Percentiles rank a stretch among this genome's conserved stretches.
phyloP scores from a whole-genome alignment of 2,329 filamentous ascomycete genomes.

The Lecanoromycetidae sp. region DNA sequence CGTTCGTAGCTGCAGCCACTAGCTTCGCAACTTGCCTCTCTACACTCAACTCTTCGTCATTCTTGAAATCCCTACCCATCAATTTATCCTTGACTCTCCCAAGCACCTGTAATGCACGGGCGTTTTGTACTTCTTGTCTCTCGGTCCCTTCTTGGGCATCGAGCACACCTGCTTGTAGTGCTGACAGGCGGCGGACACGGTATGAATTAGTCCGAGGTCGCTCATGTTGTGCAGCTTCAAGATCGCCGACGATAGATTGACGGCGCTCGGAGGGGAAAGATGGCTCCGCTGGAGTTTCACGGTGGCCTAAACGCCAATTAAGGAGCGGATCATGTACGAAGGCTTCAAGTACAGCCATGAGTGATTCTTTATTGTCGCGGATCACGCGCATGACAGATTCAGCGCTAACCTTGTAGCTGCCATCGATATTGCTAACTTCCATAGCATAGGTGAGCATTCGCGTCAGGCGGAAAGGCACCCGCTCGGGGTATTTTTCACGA shows the following conservation, averaged over 20 bases:
- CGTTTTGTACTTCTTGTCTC: slow-evolving; percentile 72
- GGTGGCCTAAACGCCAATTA: slow-evolving; percentile 73
- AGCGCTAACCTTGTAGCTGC: slow-evolving; percentile 94
- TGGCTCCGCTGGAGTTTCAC: slow-evolving; percentile 48
- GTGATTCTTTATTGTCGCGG: slow-evolving; percentile 90
- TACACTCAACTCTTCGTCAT: slow-evolving; percentile 69
- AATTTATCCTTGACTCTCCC: slow-evolving; percentile 90
- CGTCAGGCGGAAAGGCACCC: slow-evolving; percentile 93
- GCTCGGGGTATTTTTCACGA: slow-evolving; percentile 95
- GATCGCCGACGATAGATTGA: slow-evolving; percentile 29
- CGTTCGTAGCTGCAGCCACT: slow-evolving; percentile 85
- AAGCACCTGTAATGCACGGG: slow-evolving; percentile 80
- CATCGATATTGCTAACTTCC: slow-evolving; percentile 99
- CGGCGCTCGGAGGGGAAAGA: slow-evolving; percentile 51
- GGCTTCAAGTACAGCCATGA: slow-evolving; percentile 96
- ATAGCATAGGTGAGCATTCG: slow-evolving; percentile 99
- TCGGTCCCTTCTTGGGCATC: slow-evolving; percentile 22
- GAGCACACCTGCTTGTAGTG: slow-evolving; percentile 10
- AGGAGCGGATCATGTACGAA: slow-evolving; percentile 99
- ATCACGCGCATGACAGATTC: slow-evolving; percentile 97
- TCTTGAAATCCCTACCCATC: slow-evolving; percentile 84
- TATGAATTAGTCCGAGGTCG: slow-evolving; percentile 22
- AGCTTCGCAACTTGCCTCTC: slow-evolving; percentile 87
- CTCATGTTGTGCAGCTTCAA: slow-evolving; percentile 15
- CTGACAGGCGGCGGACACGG: slow-evolving; percentile 22